Evolutionary conservation across 1,284 basidiomycete species (phyloP).

Genomic region (Leccinum solheimii): DNA sequence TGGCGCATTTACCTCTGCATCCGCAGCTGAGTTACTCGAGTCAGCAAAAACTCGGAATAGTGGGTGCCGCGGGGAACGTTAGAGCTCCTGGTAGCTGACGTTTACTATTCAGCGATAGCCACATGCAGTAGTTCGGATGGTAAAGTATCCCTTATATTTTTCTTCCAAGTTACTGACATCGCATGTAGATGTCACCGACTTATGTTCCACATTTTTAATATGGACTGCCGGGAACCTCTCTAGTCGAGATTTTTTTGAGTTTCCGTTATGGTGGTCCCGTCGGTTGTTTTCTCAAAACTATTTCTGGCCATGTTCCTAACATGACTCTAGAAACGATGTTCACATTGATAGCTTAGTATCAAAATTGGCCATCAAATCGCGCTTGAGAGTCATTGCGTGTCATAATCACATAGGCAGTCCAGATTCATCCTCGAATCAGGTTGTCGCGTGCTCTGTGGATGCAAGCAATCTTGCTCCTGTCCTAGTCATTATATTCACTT

Average conservation of each 20-base stretch:
- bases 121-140: constrained; percentile 27
- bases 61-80: constrained; percentile 12
- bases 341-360: constrained; percentile 18
- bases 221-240: constrained; percentile 16
- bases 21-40: constrained; percentile 20
- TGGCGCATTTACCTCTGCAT: constrained; percentile 6
- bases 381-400: constrained; percentile 27
- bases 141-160: constrained; percentile 1
- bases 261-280: constrained; percentile 27
- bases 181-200: constrained; percentile 18
- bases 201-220: constrained; percentile 25
- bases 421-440: constrained; percentile 38
- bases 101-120: constrained; percentile 17
- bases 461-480: constrained; percentile 30
- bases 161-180: constrained; percentile 8
- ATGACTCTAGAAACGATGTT: constrained; percentile 13
- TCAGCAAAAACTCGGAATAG: constrained; percentile 24
- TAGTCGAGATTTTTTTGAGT: constrained; percentile 1
- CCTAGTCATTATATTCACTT: constrained; percentile 12
- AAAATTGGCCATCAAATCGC: constrained; percentile 19
- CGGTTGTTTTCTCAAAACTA: constrained; percentile 4
- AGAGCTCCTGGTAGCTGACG: constrained; percentile 4
- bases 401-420: constrained; percentile 17
- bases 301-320: constrained; percentile 2
- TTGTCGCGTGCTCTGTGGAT: constrained; percentile 39